Evolutionary conservation across 345 rosid species (phyloP).

Genomic region (Passiflora organensis): DNA sequence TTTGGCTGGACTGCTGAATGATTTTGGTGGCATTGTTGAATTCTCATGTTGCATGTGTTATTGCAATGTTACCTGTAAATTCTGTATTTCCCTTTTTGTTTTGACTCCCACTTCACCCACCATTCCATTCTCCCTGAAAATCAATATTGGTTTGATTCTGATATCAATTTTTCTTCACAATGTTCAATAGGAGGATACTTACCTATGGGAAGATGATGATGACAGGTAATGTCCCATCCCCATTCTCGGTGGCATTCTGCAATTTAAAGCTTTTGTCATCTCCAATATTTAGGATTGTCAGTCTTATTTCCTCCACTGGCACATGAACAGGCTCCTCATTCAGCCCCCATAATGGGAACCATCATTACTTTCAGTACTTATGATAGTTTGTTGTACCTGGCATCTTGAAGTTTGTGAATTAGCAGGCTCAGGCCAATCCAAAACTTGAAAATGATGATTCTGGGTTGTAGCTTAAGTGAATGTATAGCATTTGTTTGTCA

Average conservation of each 20-base stretch:
- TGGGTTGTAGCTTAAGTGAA: no score
- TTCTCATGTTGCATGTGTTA: neutral
- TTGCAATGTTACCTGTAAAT: neutral
- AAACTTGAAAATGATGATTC: no score
- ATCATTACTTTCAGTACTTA: no score
- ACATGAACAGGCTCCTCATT: no score
- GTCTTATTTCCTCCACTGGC: no score
- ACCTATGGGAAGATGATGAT: constrained; percentile 93
- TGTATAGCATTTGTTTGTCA: no score
- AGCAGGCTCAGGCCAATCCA: no score
- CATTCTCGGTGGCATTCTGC: neutral
- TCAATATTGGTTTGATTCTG: constrained; percentile 4
- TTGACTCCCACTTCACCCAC: neutral
- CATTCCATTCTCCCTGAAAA: neutral
- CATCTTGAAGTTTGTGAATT: no score
- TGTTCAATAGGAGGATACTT: constrained; percentile 75
- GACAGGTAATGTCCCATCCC: constrained; percentile 43
- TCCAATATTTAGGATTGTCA: no score
- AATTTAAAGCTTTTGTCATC: neutral
- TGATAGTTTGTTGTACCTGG: no score
- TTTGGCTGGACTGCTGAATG: neutral
- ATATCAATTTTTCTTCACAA: neutral
- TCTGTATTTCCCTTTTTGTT: neutral
- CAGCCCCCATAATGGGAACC: no score
- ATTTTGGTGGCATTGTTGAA: neutral